These are phyloP conservation scores for Suillus discolor DNA, from an alignment of 768 basidiomycete genomes.

Conservation along the genomic window DNA sequence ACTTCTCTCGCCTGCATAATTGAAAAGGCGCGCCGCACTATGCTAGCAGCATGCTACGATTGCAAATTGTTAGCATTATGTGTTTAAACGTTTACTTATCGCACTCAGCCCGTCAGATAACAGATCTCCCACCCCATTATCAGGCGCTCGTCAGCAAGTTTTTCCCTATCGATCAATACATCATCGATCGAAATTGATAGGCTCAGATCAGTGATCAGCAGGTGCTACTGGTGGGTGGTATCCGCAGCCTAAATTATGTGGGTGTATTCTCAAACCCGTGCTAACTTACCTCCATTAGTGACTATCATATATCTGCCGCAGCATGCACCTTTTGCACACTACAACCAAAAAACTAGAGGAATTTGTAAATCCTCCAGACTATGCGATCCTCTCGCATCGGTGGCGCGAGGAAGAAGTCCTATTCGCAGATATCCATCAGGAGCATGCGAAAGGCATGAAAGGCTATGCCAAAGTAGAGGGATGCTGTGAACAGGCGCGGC, in stretches of 20 bases:
- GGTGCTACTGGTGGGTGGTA: background rate
- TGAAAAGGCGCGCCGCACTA: background rate
- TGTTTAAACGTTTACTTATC: slow-evolving; percentile 1
- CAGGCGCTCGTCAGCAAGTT: background rate
- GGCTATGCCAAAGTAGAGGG: slow-evolving; percentile 11
- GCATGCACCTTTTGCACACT: slow-evolving; percentile 13
- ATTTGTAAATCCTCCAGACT: slow-evolving; percentile 1
- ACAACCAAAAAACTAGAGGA: slow-evolving; percentile 10
- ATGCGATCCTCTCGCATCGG: slow-evolving; percentile 18
- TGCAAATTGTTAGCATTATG: background rate
- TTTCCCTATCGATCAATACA: background rate
- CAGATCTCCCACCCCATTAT: background rate
- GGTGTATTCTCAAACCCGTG: background rate
- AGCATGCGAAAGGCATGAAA: background rate
- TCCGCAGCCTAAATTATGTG: background rate
- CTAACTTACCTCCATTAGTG: background rate
- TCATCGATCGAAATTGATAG: background rate
- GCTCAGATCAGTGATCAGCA: background rate
- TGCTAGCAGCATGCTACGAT: background rate
- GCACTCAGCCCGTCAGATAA: background rate
- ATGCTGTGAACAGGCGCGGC: slow-evolving; percentile 8
- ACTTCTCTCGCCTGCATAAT: slow-evolving; percentile 3
- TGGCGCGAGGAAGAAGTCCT: slow-evolving; percentile 11
- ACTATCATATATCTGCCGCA: too few relatives aligned
- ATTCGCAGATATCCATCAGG: slow-evolving; percentile 8